Evolutionary conservation across 176 grass and related monocot genomes (phyloP).

Genomic region (Oryza longistaminata): DNA sequence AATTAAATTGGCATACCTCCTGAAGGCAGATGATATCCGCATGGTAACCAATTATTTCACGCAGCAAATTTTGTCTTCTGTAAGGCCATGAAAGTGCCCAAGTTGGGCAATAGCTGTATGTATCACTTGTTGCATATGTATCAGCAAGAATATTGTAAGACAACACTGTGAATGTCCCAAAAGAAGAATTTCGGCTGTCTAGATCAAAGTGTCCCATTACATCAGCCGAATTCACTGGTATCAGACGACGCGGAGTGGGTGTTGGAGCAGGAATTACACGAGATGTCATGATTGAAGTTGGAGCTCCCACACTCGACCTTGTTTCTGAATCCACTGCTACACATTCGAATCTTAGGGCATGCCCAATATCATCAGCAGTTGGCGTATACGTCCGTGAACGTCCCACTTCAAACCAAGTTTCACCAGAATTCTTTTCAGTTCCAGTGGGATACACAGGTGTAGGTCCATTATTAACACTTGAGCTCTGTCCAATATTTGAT

Average conservation of each 20-base stretch:
- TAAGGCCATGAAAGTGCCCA: conserved; percentile 95
- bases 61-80: conserved; percentile 84
- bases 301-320: conserved; percentile 50
- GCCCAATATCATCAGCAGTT: conserved; percentile 78
- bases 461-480: conserved; percentile 49
- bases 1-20: conserved; percentile 55
- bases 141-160: conserved; percentile 95
- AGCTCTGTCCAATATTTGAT: conserved; percentile 45
- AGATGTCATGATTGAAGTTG: conserved; percentile 64
- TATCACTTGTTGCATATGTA: conserved; percentile 66
- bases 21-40: conserved; percentile 94
- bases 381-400: conserved; percentile 71
- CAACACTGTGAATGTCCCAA: conserved; percentile 77
- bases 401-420: conserved; percentile 80
- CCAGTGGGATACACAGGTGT: conserved; percentile 42
- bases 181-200: conserved; percentile 55
- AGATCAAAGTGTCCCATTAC: conserved; percentile 53
- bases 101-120: conserved; percentile 79
- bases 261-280: conserved; percentile 83
- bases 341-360: conserved; percentile 84
- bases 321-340: conserved; percentile 60
- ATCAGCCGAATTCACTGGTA: conserved; percentile 64
- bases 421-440: conserved; percentile 64
- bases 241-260: conserved; percentile 69
- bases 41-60: conserved; percentile 88